Evolutionary conservation across 2,329 filamentous ascomycete species (phyloP).

Genomic region (Graphilbum fragrans): DNA sequence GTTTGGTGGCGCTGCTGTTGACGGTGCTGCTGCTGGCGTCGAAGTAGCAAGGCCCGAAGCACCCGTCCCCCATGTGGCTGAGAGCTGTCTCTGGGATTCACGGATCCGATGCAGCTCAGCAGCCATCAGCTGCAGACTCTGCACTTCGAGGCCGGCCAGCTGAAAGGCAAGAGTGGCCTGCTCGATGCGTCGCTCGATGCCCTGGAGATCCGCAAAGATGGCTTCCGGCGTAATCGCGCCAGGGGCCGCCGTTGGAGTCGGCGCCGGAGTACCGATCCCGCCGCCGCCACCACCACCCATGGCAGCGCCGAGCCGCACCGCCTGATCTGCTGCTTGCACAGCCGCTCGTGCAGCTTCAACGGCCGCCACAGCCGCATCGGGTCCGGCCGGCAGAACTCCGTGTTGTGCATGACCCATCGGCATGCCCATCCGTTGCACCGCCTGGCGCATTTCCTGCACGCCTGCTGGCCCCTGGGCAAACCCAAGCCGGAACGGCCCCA

Average conservation of each 20-base stretch:
- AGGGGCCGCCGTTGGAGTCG: background rate
- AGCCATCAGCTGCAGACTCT: constrained; percentile 54
- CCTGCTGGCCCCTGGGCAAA: constrained; percentile 67
- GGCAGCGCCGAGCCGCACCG: background rate
- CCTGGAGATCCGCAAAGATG: constrained; percentile 48
- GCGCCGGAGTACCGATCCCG: constrained; percentile 2
- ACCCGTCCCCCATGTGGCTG: background rate
- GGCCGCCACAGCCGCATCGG: background rate
- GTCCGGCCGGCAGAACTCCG: no score
- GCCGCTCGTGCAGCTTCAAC: background rate
- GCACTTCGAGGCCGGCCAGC: constrained; percentile 53
- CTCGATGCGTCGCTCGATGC: constrained; percentile 57
- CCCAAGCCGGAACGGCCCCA: constrained; percentile 64
- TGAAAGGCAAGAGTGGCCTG: constrained; percentile 50
- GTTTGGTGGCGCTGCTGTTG: background rate
- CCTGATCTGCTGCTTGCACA: background rate
- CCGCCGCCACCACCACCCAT: background rate
- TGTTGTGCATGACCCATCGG: constrained; percentile 16
- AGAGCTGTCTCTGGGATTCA: constrained; percentile 19
- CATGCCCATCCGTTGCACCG: constrained; percentile 50
- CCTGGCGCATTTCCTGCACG: constrained; percentile 49
- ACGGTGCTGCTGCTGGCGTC: background rate
- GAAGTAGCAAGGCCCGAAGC: background rate
- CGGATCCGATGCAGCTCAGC: constrained; percentile 56
- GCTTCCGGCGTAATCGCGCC: constrained; percentile 16